A percentile compares a stretch with the other conserved stretches of the same genome.
These are phyloP conservation scores for Eimeria acervulina DNA, from an alignment of 169 alveolate species.

Conservation along the genomic window DNA sequence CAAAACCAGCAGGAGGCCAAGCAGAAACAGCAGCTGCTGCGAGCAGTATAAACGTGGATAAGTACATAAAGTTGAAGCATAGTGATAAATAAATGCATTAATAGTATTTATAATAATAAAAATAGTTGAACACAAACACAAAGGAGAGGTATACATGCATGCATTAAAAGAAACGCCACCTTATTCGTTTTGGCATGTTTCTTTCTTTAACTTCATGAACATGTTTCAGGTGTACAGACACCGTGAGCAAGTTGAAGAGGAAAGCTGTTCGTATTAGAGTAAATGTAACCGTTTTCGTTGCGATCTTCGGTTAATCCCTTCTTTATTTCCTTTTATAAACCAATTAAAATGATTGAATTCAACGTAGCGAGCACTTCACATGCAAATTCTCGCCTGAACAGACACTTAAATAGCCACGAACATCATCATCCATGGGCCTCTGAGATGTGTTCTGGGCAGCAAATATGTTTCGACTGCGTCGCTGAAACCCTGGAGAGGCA, in stretches of 20 bases:
- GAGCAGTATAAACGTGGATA: too few species aligned
- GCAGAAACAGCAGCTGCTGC: too few species aligned
- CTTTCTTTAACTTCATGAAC: too few species aligned
- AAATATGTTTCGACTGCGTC: constrained; percentile 30
- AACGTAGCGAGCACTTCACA: background rate
- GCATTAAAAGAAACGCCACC: too few species aligned
- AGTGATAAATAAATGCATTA: too few species aligned
- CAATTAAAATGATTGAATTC: background rate
- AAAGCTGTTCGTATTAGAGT: too few species aligned
- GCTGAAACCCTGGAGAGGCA: background rate
- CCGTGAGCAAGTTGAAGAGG: background rate
- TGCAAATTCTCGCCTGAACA: background rate
- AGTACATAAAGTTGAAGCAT: too few species aligned
- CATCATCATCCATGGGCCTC: constrained; percentile 33
- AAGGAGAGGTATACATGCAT: too few species aligned
- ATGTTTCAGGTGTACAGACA: constrained; percentile 3
- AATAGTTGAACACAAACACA: too few species aligned
- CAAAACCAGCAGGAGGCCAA: too few species aligned
- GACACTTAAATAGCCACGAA: background rate
- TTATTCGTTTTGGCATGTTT: too few species aligned
- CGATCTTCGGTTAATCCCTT: background rate
- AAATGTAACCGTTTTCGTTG: background rate
- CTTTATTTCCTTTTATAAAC: background rate
- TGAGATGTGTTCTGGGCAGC: background rate
- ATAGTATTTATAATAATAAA: too few species aligned